A percentile compares a stretch with the other conserved stretches of the same genome.
Evolutionary conservation across 2,329 filamentous ascomycete species (phyloP).

Genomic region (Apiospora koreana): DNA sequence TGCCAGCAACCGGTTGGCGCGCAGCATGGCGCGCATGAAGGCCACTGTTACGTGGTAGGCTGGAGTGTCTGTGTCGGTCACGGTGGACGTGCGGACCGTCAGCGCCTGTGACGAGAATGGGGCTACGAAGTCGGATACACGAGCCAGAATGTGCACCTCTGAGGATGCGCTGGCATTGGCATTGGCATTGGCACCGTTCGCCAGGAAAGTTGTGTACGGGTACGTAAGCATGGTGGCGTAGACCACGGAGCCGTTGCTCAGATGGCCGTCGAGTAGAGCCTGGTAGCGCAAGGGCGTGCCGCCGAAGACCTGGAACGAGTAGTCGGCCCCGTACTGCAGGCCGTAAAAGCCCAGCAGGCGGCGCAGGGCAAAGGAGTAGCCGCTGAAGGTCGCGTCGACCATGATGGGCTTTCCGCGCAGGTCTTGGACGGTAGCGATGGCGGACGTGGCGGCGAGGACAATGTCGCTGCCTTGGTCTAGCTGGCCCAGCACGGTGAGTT

Average conservation of each 20-base stretch:
- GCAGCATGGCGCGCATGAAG: not conserved
- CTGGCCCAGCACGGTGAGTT: constrained; percentile 3
- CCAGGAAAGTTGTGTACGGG: not conserved
- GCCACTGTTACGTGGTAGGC: not conserved
- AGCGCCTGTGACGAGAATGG: constrained; percentile 1
- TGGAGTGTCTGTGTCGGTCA: not conserved
- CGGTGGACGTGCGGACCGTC: not conserved
- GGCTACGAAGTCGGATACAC: not conserved
- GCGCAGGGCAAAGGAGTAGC: constrained; percentile 1
- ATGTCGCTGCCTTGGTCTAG: constrained; percentile 6
- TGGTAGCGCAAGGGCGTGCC: constrained; percentile 3
- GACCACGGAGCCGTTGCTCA: not conserved
- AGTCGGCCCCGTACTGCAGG: not conserved
- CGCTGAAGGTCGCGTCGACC: not conserved
- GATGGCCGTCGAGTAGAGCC: not conserved
- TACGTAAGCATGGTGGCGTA: constrained; percentile 4
- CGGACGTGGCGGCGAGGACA: not conserved
- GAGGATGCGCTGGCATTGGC: not conserved
- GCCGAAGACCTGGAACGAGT: not conserved
- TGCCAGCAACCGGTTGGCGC: not conserved
- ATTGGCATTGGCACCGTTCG: not conserved
- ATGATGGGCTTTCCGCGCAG: not conserved
- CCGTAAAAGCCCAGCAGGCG: constrained; percentile 1
- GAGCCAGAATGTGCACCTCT: not conserved
- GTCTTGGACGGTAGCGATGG: not conserved